These are phyloP conservation scores for Erythrobasidium yunnanense DNA, from an alignment of 768 basidiomycete species.

Conservation along the genomic window DNA sequence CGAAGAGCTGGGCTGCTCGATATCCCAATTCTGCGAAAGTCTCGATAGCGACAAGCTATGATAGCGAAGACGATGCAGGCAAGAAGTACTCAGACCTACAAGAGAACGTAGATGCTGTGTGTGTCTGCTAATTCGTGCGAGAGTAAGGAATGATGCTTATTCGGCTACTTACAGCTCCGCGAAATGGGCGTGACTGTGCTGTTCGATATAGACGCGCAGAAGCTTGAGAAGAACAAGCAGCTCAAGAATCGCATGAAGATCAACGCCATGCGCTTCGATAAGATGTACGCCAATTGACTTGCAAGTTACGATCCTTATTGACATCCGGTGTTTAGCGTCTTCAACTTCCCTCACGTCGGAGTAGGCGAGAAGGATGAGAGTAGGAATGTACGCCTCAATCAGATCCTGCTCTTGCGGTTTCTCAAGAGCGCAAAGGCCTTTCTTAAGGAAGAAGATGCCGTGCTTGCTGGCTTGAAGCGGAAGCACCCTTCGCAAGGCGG, in stretches of 20 bases:
- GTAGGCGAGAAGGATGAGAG: slow-evolving; percentile 28
- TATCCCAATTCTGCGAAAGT: not conserved
- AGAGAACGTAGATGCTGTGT: not conserved
- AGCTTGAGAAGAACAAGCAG: slow-evolving; percentile 21
- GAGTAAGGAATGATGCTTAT: not conserved
- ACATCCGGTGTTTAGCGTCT: slow-evolving; percentile 1
- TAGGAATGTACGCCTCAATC: slow-evolving; percentile 24
- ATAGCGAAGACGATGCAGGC: slow-evolving; percentile 2
- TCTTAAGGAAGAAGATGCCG: slow-evolving; percentile 9
- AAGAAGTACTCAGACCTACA: slow-evolving; percentile 21
- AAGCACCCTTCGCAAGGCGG: not conserved
- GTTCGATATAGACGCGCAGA: slow-evolving; percentile 23
- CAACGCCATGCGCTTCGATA: slow-evolving; percentile 17
- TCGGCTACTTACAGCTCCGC: slow-evolving; percentile 8
- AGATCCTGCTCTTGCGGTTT: slow-evolving; percentile 24
- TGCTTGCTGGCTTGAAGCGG: not conserved
- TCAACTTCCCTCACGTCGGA: slow-evolving; percentile 30
- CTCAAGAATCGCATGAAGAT: slow-evolving; percentile 1
- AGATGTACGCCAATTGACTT: not conserved
- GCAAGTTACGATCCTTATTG: not conserved
- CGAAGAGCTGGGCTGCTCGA: not conserved
- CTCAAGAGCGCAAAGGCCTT: slow-evolving; percentile 21
- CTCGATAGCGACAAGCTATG: slow-evolving; percentile 21
- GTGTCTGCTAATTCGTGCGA: not conserved
- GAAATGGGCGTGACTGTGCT: slow-evolving; percentile 23